phyloP scores from a whole-genome alignment of 2,329 filamentous ascomycete genomes.

The Metarhizium sp. region DNA sequence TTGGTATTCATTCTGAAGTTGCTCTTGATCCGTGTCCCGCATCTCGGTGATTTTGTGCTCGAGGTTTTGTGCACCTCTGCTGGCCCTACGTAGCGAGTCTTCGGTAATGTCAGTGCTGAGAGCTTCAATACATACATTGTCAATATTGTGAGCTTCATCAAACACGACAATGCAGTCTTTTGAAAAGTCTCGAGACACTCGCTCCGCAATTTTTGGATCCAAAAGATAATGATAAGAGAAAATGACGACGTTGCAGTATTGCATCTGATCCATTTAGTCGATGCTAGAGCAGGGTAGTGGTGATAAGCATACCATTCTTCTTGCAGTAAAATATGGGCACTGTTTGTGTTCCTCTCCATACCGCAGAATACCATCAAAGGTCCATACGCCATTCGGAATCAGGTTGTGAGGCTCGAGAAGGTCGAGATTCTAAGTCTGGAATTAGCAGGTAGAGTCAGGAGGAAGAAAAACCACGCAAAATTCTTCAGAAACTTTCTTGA shows the following conservation, averaged over 20 bases:
- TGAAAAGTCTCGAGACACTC: slow-evolving; percentile 89
- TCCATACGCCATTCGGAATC: slow-evolving; percentile 91
- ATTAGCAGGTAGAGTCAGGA: neutral
- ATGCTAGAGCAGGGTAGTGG: neutral
- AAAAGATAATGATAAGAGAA: slow-evolving; percentile 98
- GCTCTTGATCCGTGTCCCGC: slow-evolving; percentile 90
- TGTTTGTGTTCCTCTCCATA: slow-evolving; percentile 96
- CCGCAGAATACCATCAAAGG: slow-evolving; percentile 74
- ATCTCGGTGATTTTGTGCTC: slow-evolving; percentile 88
- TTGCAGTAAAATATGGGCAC: slow-evolving; percentile 92
- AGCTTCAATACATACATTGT: slow-evolving; percentile 98
- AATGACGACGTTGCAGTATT: slow-evolving; percentile 98
- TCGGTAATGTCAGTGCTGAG: slow-evolving; percentile 95
- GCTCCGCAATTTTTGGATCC: slow-evolving; percentile 94
- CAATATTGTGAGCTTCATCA: slow-evolving; percentile 97
- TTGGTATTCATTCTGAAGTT: slow-evolving; percentile 88
- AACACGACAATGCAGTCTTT: slow-evolving; percentile 99
- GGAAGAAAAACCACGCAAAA: neutral
- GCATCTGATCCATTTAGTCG: slow-evolving; percentile 54
- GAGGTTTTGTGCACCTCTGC: slow-evolving; percentile 80
- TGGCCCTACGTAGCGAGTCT: slow-evolving; percentile 84
- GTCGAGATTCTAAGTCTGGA: slow-evolving; percentile 63
- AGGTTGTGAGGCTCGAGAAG: slow-evolving; percentile 90
- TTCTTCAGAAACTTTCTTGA: neutral
- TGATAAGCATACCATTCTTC: slow-evolving; percentile 66